Base-by-base conservation (phyloP, 1,139 yeast genomes). In the Citeromyces siamensis region DNA sequence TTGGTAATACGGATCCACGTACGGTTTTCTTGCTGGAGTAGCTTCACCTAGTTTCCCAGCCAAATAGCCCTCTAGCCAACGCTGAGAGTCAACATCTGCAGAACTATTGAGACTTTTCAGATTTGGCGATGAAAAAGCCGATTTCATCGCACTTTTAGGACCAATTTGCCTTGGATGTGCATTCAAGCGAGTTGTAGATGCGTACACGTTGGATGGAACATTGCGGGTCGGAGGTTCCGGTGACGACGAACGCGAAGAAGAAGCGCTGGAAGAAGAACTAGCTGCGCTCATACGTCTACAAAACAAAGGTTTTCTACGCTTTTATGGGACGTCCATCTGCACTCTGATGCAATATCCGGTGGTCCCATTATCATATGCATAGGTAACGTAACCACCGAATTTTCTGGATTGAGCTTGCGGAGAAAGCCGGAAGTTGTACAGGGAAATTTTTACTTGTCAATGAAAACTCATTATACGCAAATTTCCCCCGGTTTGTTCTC, bases 1-100 rank as follows among this genome's bases (percentile, higher is more conserved):
- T 7, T 26, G 12, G 31, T 26, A 26, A 9, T 26, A 26, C 31
- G 31, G 31, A 26, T 26, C 31, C 12, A 26, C 31, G 31, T 26
- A 26, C 6, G 12, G 12, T 17, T 17, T 14, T n/a, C 31, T 14
- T 6, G 17, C 31, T 5, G 16, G 16, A n/a, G n/a, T n/a, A 6
- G 12, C 17, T 9, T 26, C 31, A 9, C 16, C 16, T 9, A 26
- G 31, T 17, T 26, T 26, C 4, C 31, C 31, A 3, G 31, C 31
- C 6, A 26, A 17, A 9, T 26, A 26, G 9, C 31, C 31, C 8
- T 26, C 31, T 17, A 26, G 16, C 31, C 31, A 26, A 17, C 31
- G 31, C 17, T 26, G 31, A 9, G 31, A 26, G 31, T 26, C 31
- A 3, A 26, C 17, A n/a, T 26, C 31, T 3, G 31, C 31, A 3